These are phyloP conservation scores for Acanthamoeba sp. DNA, from an alignment of 208 protist species.

Conservation along the genomic window DNA sequence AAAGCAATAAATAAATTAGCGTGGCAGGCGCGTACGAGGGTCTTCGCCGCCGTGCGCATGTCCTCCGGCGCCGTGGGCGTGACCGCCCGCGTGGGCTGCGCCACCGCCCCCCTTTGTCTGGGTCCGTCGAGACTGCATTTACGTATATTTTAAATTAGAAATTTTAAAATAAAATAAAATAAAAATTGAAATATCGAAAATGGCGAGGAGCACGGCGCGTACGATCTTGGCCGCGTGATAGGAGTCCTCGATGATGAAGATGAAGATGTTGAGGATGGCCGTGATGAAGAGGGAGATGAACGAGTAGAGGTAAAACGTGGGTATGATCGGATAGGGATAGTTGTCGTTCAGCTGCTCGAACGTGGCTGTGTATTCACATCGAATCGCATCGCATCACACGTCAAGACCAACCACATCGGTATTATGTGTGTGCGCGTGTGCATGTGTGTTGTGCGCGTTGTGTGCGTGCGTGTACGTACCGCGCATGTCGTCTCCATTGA, in stretches of 20 bases:
- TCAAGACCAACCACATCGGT: not conserved
- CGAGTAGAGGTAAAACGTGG: constrained; percentile 72
- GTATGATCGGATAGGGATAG: constrained; percentile 74
- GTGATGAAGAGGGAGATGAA: constrained; percentile 78
- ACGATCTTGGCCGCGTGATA: constrained; percentile 75
- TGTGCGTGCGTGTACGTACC: not conserved
- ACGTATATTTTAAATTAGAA: not conserved
- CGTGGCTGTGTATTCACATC: not conserved
- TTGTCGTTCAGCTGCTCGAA: constrained; percentile 66
- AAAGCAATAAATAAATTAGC: too few species aligned
- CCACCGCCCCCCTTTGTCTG: not conserved
- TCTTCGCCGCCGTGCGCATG: not conserved
- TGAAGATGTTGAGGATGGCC: constrained; percentile 80
- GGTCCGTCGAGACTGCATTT: not conserved
- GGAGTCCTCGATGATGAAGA: constrained; percentile 78
- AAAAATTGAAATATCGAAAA: too few species aligned
- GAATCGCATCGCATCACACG: not conserved
- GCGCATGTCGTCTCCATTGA: constrained; percentile 80
- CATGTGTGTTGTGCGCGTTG: not conserved
- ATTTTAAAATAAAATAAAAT: not conserved
- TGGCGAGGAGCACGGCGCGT: not conserved
- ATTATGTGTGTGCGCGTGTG: not conserved
- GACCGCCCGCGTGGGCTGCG: not conserved
- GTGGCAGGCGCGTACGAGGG: too few species aligned
- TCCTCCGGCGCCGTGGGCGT: not conserved